Percentiles rank a stretch among this genome's conserved stretches.
Evolutionary conservation across 352 stramenopile genomes (phyloP).

Genomic region (Globisporangium nodosum): DNA sequence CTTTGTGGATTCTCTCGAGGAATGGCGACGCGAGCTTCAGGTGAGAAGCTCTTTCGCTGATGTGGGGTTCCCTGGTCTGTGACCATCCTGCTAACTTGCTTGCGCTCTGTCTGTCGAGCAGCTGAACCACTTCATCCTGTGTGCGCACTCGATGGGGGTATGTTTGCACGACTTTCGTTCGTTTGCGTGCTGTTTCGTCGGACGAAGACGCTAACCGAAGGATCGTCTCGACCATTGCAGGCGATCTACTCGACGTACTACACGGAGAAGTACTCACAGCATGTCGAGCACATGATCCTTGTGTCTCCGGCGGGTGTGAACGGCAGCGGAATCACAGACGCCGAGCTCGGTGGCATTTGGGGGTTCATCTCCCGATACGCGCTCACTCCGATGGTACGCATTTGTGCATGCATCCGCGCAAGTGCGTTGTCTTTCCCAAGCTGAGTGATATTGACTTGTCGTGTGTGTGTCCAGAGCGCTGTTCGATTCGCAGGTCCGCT

Average conservation of each 20-base stretch:
- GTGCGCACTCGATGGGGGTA: conserved; percentile 79
- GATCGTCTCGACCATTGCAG: conserved; percentile 10
- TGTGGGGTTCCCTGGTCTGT: not conserved
- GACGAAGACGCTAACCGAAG: not conserved
- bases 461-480: conserved; percentile 26
- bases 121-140: conserved; percentile 74
- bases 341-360: conserved; percentile 39
- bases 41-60: conserved; percentile 10
- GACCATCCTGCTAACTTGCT: too few relatives aligned
- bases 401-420: not conserved
- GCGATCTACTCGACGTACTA: conserved; percentile 81
- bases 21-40: conserved; percentile 56
- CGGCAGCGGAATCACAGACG: conserved; percentile 23
- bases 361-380: conserved; percentile 30
- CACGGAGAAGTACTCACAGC: conserved; percentile 58
- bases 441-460: not conserved
- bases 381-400: conserved; percentile 67
- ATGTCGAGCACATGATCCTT: conserved; percentile 71
- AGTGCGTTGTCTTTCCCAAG: not conserved
- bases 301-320: conserved; percentile 70
- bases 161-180: conserved; percentile 5
- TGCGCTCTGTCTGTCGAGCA: conserved; percentile 8
- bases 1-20: conserved; percentile 74
- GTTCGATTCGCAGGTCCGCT: conserved; percentile 65
- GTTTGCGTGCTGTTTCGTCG: too few relatives aligned